Percentiles rank a stretch among this genome's conserved stretches.
Conservation (phyloP, 129 eudicot species). For the Solidago caesia region DNA sequence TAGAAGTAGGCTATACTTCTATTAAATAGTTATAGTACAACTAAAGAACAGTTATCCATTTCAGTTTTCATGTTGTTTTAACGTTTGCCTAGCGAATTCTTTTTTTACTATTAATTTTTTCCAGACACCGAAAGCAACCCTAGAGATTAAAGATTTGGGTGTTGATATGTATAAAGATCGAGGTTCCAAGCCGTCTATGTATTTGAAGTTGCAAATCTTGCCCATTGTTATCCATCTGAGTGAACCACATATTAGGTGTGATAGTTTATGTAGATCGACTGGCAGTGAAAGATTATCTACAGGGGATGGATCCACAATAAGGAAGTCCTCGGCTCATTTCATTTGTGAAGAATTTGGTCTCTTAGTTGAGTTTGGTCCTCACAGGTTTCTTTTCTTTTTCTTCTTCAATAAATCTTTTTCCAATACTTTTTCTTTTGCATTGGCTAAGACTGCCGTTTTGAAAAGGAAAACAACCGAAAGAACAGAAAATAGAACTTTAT, state of each 20-base stretch:
- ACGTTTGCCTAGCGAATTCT: background rate
- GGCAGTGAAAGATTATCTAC: conserved; percentile 37
- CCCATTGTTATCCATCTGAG: conserved; percentile 63
- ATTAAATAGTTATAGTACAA: background rate
- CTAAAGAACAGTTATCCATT: background rate
- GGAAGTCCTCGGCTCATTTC: conserved; percentile 55
- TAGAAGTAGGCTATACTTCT: background rate
- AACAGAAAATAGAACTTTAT: background rate
- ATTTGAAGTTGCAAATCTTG: conserved; percentile 66
- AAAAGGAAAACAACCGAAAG: background rate
- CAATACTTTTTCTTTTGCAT: background rate
- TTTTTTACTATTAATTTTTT: conserved; percentile 21
- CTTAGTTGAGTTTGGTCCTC: conserved; percentile 73
- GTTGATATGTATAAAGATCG: conserved; percentile 74
- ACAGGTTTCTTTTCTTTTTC: conserved; percentile 51
- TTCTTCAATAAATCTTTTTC: background rate
- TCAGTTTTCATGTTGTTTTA: conserved; percentile 6
- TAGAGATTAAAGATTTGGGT: conserved; percentile 71
- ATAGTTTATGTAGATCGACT: conserved; percentile 32
- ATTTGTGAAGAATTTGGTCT: conserved; percentile 80
- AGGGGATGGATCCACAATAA: conserved; percentile 38
- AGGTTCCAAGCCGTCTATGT: conserved; percentile 65
- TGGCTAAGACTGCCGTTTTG: background rate
- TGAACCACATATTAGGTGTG: conserved; percentile 42
- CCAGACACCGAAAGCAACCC: conserved; percentile 81